Evolutionary conservation across 257 asterid genomes (phyloP).

Genomic region (Forsythia suspensa): DNA sequence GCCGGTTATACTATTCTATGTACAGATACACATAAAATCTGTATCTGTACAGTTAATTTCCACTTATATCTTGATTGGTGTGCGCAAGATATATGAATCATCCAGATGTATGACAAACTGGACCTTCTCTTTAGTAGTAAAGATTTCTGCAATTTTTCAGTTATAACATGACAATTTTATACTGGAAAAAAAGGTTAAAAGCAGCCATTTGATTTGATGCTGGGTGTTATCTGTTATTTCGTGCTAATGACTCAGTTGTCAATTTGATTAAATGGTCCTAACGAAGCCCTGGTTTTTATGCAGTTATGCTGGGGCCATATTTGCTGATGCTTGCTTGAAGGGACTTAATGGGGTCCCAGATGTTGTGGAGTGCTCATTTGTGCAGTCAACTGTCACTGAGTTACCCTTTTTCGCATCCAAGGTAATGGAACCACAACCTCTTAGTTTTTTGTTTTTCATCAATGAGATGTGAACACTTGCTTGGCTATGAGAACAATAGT

Average conservation of each 20-base stretch:
- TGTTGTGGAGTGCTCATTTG: conserved; percentile 54
- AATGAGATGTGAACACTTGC: neutral
- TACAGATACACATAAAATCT: neutral
- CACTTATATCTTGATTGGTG: neutral
- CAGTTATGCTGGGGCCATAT: conserved; percentile 92
- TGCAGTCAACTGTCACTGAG: conserved; percentile 53
- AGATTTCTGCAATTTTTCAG: neutral
- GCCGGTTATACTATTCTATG: neutral
- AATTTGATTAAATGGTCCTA: conserved; percentile 15
- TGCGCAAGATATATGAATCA: neutral
- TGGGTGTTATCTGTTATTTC: neutral
- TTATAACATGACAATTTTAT: neutral
- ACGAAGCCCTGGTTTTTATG: conserved; percentile 14
- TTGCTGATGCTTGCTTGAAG: conserved; percentile 84
- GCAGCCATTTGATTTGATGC: neutral
- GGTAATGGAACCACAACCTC: conserved; percentile 22
- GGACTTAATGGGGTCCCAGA: conserved; percentile 61
- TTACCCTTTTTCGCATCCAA: conserved; percentile 53
- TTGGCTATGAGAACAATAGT: neutral
- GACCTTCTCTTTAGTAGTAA: neutral
- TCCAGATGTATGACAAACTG: neutral
- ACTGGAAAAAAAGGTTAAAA: neutral
- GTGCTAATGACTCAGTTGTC: neutral
- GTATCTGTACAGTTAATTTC: neutral
- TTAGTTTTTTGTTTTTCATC: neutral